A percentile compares a stretch with the other conserved stretches of the same genome.
These are phyloP conservation scores for Lactarius sp. DNA, from an alignment of 768 basidiomycete species.

Conservation along the genomic window DNA sequence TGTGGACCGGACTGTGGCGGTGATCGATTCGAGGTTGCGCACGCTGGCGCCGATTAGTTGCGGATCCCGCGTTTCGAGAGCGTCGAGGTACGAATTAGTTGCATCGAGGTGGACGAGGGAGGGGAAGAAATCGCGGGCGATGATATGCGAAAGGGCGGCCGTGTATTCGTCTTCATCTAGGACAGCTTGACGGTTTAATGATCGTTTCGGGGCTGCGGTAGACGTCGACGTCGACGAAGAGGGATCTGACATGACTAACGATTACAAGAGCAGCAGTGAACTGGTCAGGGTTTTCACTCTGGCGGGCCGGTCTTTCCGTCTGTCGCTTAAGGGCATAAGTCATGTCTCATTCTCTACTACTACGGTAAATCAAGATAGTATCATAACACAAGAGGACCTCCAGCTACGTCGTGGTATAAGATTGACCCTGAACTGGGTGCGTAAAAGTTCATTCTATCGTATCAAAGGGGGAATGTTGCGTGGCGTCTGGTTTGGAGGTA, in stretches of 20 bases:
- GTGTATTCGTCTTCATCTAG: slow-evolving; percentile 96
- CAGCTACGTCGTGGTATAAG: slow-evolving; percentile 12
- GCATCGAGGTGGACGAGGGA: slow-evolving; percentile 86
- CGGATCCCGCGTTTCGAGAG: slow-evolving; percentile 70
- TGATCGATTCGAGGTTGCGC: slow-evolving; percentile 59
- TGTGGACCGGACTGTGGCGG: slow-evolving; percentile 41
- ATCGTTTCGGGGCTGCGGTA: slow-evolving; percentile 38
- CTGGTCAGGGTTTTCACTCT: not conserved
- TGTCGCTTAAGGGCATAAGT: not conserved
- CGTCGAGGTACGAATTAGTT: slow-evolving; percentile 81
- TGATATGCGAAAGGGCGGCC: slow-evolving; percentile 82
- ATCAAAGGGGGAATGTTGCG: slow-evolving; percentile 10
- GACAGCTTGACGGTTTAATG: slow-evolving; percentile 65
- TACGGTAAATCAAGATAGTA: not conserved
- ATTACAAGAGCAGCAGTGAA: too few relatives aligned
- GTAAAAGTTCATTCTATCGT: slow-evolving; percentile 16
- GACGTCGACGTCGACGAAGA: slow-evolving; percentile 29
- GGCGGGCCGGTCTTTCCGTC: not conserved
- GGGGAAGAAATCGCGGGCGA: slow-evolving; percentile 97
- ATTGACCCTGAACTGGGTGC: not conserved
- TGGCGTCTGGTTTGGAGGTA: slow-evolving; percentile 2
- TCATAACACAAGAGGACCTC: slow-evolving; percentile 11
- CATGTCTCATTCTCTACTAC: not conserved
- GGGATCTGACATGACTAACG: slow-evolving; percentile 32
- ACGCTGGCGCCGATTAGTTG: slow-evolving; percentile 73